Base-by-base conservation (phyloP, 768 basidiomycete species). In the Amanita jacksonii region DNA sequence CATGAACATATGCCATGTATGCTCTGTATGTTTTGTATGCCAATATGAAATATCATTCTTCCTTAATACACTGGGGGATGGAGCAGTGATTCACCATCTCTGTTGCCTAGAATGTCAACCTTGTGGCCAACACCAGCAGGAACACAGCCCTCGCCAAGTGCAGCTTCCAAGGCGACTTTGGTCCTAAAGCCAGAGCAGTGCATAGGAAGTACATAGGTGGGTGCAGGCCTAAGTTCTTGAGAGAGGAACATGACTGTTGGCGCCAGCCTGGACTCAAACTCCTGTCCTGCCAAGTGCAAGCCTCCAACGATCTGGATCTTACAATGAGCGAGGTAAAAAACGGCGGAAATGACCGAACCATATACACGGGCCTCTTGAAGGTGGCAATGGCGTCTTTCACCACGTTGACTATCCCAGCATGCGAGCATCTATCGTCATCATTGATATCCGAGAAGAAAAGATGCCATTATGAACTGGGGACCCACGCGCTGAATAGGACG, bases 401-500 rank as follows among this genome's bases (percentile, higher is more conserved):
- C 20, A 92, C 88, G 50, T 91, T 91, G 34, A 85, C 79, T 43
- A 90, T 87, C 1, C 87, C 88, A 3, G 88, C 87, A 62, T 90
- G 87, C 5, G 68, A 70, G 46, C 67, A 70, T 9, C 68, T 70
- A 50, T 9, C 20, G 19, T 7, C 38, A 15, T 25, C 12, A 31
- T 39, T n/a, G 28, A n/a, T 15, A 39, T 13, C 6, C 25, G 7
- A 30, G 30, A 22, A 38, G 19, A 20, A 18, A 4, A 34, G 13
- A 13, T 13, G n/a, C 12, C 36, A 70, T n/a, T n/a, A n/a, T n/a
- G n/a, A n/a, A n/a, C n/a, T n/a, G n/a, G n/a, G n/a, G n/a, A n/a
- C 85, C 59, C 48, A 86, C 81, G 89, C 79, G 65, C 84, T 88
- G 61, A 92, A 88, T 44, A 91, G 69, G 18, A 90, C 72, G 42